These are phyloP conservation scores for Platismatia glauca DNA, from an alignment of 495 filamentous ascomycete genomes.

Conservation along the genomic window DNA sequence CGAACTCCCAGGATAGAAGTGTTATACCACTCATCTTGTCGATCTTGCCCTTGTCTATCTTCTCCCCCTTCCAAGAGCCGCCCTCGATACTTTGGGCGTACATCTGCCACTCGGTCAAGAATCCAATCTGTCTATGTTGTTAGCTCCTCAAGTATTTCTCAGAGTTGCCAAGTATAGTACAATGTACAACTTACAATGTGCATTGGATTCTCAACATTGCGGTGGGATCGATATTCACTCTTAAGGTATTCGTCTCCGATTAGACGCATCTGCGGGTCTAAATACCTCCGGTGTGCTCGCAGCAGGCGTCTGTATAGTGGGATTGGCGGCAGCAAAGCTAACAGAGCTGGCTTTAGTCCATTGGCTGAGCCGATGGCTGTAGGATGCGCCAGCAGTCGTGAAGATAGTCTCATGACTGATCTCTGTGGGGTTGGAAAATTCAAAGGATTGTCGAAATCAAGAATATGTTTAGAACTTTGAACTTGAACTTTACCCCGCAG, in stretches of 20 bases:
- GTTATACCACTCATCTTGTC: conserved; percentile 87
- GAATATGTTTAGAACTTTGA: too few species aligned
- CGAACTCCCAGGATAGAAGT: conserved; percentile 5
- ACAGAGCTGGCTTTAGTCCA: conserved; percentile 47
- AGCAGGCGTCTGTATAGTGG: conserved; percentile 82
- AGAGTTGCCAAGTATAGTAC: neutral
- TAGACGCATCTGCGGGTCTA: conserved; percentile 64
- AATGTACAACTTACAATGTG: conserved; percentile 59
- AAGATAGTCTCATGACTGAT: conserved; percentile 29
- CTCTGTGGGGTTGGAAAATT: conserved; percentile 17
- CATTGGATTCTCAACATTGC: conserved; percentile 75
- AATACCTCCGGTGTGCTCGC: conserved; percentile 70
- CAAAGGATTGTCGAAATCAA: neutral
- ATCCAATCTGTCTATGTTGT: conserved; percentile 61
- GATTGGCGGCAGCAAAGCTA: conserved; percentile 83
- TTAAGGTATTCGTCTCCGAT: conserved; percentile 89
- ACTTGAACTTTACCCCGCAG: conserved; percentile 15
- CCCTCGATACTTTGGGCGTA: conserved; percentile 90
- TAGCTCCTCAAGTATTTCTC: neutral
- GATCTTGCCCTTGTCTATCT: conserved; percentile 37
- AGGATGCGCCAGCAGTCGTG: conserved; percentile 39
- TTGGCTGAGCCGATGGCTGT: conserved; percentile 40
- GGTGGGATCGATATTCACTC: conserved; percentile 78
- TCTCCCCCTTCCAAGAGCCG: conserved; percentile 66
- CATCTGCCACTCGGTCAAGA: conserved; percentile 90